Evolutionary conservation across 1,284 basidiomycete species (phyloP).

Genomic region (Flammula alnicola): DNA sequence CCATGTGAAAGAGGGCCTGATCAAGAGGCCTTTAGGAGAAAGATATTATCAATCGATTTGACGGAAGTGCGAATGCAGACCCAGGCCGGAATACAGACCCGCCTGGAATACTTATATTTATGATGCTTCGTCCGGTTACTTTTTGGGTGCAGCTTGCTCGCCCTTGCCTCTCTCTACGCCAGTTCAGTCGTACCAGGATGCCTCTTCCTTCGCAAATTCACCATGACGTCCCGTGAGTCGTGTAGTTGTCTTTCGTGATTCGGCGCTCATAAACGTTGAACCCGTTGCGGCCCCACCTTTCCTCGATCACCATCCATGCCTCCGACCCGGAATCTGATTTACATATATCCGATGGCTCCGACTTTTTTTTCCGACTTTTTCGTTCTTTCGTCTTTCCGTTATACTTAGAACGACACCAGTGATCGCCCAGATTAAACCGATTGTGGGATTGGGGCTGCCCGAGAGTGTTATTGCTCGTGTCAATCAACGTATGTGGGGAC

Average conservation of each 20-base stretch:
- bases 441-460: conserved; percentile 20
- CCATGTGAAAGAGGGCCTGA: too few relatives aligned
- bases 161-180: conserved; percentile 6
- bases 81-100: background rate
- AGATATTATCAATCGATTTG: too few relatives aligned
- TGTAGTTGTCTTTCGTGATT: background rate
- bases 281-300: conserved; percentile 3
- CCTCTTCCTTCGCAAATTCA: conserved; percentile 35
- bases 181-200: conserved; percentile 26
- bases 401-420: conserved; percentile 22
- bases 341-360: conserved; percentile 14
- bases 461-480: conserved; percentile 18
- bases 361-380: conserved; percentile 5
- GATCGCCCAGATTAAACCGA: conserved; percentile 24
- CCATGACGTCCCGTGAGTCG: conserved; percentile 32
- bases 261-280: conserved; percentile 1
- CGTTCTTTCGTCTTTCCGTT: background rate
- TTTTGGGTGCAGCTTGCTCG: conserved; percentile 9
- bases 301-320: conserved; percentile 29
- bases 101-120: conserved; percentile 7
- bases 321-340: conserved; percentile 14
- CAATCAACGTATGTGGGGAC: conserved; percentile 16
- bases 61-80: too few relatives aligned
- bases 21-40: too few relatives aligned
- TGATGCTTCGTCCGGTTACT: conserved; percentile 18